Conservation (phyloP, 805 yeast species). For the Candida morakotiae region DNA sequence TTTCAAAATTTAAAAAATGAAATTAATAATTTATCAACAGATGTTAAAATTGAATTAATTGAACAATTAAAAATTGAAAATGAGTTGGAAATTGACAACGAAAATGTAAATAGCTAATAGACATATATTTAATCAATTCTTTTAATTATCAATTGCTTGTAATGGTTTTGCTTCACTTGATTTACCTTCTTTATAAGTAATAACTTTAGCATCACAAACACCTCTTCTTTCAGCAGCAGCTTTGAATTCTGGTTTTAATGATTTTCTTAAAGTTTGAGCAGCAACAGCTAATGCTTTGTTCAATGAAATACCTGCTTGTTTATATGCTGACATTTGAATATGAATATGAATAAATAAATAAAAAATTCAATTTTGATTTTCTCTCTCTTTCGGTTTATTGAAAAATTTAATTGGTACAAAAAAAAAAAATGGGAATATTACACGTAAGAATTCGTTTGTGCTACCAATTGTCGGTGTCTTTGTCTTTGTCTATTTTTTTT, state of each 20-base stretch:
- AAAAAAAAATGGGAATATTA: background rate
- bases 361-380: no score
- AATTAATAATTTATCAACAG: slow-evolving; percentile 35
- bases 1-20: slow-evolving; percentile 17
- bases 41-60: slow-evolving; percentile 25
- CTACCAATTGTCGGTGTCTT: no score
- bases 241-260: slow-evolving; percentile 83
- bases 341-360: background rate
- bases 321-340: slow-evolving; percentile 39
- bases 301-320: slow-evolving; percentile 52
- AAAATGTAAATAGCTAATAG: slow-evolving; percentile 2
- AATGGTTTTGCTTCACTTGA: slow-evolving; percentile 38
- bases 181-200: slow-evolving; percentile 68
- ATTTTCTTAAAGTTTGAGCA: slow-evolving; percentile 81
- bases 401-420: slow-evolving; percentile 1
- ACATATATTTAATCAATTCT: no score
- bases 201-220: slow-evolving; percentile 66
- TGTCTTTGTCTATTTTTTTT: slow-evolving; percentile 29
- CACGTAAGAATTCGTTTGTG: no score
- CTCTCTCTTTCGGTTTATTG: background rate
- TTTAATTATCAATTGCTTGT: slow-evolving; percentile 18
- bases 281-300: slow-evolving; percentile 89
- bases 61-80: slow-evolving; percentile 13
- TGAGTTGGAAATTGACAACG: background rate
- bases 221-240: slow-evolving; percentile 71